Conservation (phyloP, 2,329 filamentous ascomycete species). For the Fonsecaea nubica region DNA sequence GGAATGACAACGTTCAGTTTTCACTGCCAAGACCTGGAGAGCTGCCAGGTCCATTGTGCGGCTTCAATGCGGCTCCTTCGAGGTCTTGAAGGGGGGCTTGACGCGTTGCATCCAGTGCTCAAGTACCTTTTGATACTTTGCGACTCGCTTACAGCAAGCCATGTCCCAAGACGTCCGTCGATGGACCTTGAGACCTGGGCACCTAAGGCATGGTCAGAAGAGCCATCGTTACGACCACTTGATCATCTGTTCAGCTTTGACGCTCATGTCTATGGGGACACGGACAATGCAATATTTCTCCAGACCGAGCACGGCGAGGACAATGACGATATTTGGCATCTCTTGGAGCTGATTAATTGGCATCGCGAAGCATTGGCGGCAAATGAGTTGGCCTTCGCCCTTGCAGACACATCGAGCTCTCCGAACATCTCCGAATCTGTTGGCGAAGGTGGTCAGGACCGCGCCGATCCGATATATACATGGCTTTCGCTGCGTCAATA, state of each 20-base stretch:
- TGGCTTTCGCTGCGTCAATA: constrained; percentile 27
- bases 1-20: constrained; percentile 25
- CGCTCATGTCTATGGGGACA: not conserved
- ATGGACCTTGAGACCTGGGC: constrained; percentile 24
- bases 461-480: constrained; percentile 20
- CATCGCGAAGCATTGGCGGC: constrained; percentile 23
- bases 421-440: not conserved
- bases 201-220: constrained; percentile 23
- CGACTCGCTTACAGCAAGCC: constrained; percentile 23
- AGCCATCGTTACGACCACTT: constrained; percentile 14
- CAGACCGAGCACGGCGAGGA: not conserved
- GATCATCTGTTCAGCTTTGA: constrained; percentile 23
- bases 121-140: constrained; percentile 23
- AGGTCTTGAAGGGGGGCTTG: constrained; percentile 21
- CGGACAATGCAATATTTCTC: constrained; percentile 13
- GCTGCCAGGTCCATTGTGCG: constrained; percentile 21
- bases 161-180: constrained; percentile 22
- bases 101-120: constrained; percentile 21
- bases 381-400: constrained; percentile 10
- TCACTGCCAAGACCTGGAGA: constrained; percentile 30
- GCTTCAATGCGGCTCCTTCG: constrained; percentile 18
- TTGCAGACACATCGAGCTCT: constrained; percentile 5
- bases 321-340: not conserved
- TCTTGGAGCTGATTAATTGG: constrained; percentile 18
- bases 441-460: not conserved